Base-by-base conservation (phyloP, 305 asterid genomes). In the Fraxinus platypoda region DNA sequence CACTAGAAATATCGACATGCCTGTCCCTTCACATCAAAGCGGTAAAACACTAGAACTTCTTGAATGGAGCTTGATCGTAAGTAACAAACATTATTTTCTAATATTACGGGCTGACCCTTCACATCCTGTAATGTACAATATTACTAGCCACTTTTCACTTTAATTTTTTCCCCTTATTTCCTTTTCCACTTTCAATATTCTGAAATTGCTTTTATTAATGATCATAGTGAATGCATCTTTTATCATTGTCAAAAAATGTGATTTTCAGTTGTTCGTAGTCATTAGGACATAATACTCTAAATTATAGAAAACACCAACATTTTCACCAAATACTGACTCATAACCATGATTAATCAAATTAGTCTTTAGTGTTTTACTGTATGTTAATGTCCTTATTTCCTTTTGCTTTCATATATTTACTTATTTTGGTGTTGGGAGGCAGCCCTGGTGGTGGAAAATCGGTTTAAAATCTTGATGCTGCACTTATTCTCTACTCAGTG, bases 401-500 rank as follows among this genome's bases (percentile, higher is more conserved):
- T 28, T 30, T 33, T 15, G 2, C 35, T 49, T 81, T 17, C 54
- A 12, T 79, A 28, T 6, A 34, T 52, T 31, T 31, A 43, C 54
- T 73, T 41, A 66, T 72, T 21, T 57, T 59, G 82, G 57, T 31
- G 73, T 28, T n/a, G 17, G 37, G 4, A 75, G 66, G 75, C 57
- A 71, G 68, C 37, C 76, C 43, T 31, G 26, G 12, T 71, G 19
- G 52, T 15, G 41, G 57, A 41, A 38, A 74, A 71, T 57, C 70
- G 71, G 82, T 35, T 81, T n/a, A 37, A 25, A 54, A 79, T 84
- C 52, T 52, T 82, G 30, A 34, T 26, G 70, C n/a, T 78, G 31
- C 31, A 34, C 88, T 85, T 54, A 83, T 76, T 62, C 87, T 66
- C 73, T 80, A 28, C 84, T 87, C 81, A 12, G 54, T 87, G 74